Base-by-base conservation (phyloP, 2,329 filamentous ascomycete genomes). In the Colletotrichum cordylinicola region DNA sequence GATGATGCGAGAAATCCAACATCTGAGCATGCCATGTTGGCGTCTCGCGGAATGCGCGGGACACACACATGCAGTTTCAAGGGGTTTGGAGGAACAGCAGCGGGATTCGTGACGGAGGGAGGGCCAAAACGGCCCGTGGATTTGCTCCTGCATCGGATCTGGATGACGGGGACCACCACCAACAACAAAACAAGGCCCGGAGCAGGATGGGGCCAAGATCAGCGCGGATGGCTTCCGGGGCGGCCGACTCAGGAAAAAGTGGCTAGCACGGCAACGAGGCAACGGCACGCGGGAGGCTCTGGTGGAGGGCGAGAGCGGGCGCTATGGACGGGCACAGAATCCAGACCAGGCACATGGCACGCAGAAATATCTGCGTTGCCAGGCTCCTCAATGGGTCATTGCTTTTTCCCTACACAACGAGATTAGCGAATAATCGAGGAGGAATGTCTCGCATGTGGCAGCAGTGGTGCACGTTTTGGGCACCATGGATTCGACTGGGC, bases 221-320 rank as follows among this genome's bases (percentile, higher is more conserved):
- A 68, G 58, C 70, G 48, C 35, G 58, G 65, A 64, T 58, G 58
- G 48, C n/a, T 60, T 73, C 58, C 58, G 64, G 60, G 52, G 70
- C 70, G 55, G 74, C 70, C 74, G 64, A 43, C 64, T 58, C 33
- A 43, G 73, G 62, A 39, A 56, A 43, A 56, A 75, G 39, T 72
- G 69, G 74, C 74, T 68, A 58, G 37, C 27, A 68, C 48, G 65
- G 70, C 70, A 76, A 56, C 43, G 24, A 48, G 35, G 48, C 13
- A 48, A 64, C 21, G 48, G 27, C 43, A 62, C 35, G 65, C 48
- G 67, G 71, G 60, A 48, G 65, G 35, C 37, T 43, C 33, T 72
- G 73, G 43, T 37, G 39, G 69, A 65, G 55, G 61, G 60, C 18
- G 52, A 55, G 16, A 62, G 43, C 43, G 43, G 43, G 43, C 43